phyloP scores from a whole-genome alignment of 2,329 filamentous ascomycete species.

The Penicillium aurantiogriseum region DNA sequence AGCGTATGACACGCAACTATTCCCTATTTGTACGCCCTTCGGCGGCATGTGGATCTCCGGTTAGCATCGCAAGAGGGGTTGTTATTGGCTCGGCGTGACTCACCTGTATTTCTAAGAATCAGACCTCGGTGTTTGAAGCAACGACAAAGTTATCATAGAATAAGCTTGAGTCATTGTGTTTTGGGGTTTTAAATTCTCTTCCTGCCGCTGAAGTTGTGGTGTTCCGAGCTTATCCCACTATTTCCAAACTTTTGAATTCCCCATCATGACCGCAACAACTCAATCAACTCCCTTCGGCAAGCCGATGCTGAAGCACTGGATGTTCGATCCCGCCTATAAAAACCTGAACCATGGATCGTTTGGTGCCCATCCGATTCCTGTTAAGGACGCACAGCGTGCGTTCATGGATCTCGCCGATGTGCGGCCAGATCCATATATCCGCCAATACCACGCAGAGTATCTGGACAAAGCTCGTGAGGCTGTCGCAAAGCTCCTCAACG shows the following conservation, averaged over 20 bases:
- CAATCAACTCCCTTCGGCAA: slow-evolving; percentile 49
- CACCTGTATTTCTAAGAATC: background rate
- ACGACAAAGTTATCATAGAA: background rate
- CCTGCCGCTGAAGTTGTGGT: background rate
- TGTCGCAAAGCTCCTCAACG: slow-evolving; percentile 65
- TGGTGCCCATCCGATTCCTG: slow-evolving; percentile 66
- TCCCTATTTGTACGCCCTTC: slow-evolving; percentile 26
- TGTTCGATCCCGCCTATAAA: slow-evolving; percentile 64
- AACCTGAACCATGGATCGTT: slow-evolving; percentile 87
- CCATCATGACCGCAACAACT: slow-evolving; percentile 6
- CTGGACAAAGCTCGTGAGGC: slow-evolving; percentile 65
- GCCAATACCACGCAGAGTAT: slow-evolving; percentile 61
- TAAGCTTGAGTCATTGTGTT: background rate
- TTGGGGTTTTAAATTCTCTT: background rate
- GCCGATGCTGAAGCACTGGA: slow-evolving; percentile 62
- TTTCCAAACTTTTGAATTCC: background rate
- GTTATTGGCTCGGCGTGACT: slow-evolving; percentile 6
- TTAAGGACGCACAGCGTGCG: slow-evolving; percentile 60
- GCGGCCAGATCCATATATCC: slow-evolving; percentile 72
- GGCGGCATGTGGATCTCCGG: slow-evolving; percentile 8
- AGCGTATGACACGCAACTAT: background rate
- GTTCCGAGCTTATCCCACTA: background rate
- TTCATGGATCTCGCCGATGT: slow-evolving; percentile 68
- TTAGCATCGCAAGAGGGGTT: background rate
- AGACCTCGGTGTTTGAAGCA: background rate